These are phyloP conservation scores for Quercus lobata DNA, from an alignment of 331 rosid species.

Conservation along the genomic window DNA sequence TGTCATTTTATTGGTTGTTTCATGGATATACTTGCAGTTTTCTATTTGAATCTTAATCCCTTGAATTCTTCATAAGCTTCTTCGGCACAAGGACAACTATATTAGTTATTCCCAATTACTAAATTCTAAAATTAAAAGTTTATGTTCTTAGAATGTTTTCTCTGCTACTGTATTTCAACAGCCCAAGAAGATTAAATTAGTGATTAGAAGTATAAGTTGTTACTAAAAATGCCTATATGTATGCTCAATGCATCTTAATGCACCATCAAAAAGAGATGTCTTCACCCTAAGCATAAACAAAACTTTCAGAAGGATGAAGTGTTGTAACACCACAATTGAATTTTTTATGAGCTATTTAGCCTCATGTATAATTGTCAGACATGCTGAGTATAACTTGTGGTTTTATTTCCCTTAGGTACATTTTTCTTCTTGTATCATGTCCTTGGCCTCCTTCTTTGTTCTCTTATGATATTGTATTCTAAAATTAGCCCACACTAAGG, in stretches of 20 bases:
- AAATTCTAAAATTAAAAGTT: neutral
- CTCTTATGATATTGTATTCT: constrained; percentile 24
- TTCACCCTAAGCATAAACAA: neutral
- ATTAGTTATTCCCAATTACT: neutral
- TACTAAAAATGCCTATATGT: neutral
- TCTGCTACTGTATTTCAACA: neutral
- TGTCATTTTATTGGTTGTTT: neutral
- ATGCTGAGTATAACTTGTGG: neutral
- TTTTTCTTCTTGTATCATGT: constrained; percentile 3
- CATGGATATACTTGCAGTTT: neutral
- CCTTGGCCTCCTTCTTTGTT: neutral
- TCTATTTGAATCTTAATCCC: neutral
- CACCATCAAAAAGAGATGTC: neutral
- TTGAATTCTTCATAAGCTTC: neutral
- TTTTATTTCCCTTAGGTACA: neutral
- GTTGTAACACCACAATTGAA: neutral
- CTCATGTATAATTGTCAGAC: neutral
- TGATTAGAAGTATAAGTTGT: neutral
- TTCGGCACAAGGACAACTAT: neutral
- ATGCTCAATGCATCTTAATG: neutral
- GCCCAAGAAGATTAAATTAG: neutral
- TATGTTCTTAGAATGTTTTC: neutral
- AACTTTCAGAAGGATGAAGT: constrained; percentile 5
- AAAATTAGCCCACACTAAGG: constrained; percentile 12
- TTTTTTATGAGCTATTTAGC: neutral